Conservation (phyloP, 148 eudicot species). For the Oxyria digyna region DNA sequence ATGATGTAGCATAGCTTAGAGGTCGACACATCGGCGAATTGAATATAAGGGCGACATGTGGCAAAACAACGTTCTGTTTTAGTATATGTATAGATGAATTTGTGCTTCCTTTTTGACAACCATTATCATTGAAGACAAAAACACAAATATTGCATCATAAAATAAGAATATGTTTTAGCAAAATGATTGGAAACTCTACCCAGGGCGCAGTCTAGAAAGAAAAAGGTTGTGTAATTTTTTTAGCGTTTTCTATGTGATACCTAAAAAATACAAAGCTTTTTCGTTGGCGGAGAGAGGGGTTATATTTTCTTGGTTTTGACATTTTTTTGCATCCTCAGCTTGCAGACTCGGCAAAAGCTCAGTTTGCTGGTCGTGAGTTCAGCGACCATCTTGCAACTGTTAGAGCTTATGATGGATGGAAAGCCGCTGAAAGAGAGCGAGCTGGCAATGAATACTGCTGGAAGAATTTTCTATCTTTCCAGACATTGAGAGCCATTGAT, state of each 20-base stretch:
- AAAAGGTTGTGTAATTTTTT: background rate
- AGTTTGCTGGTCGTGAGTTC: constrained; percentile 73
- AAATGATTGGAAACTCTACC: background rate
- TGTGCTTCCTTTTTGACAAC: background rate
- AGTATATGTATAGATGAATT: too few relatives aligned
- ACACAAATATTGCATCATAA: background rate
- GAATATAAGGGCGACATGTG: too few relatives aligned
- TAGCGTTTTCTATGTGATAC: background rate
- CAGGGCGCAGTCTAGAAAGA: background rate
- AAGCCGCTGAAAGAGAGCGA: constrained; percentile 64
- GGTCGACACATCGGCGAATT: too few relatives aligned
- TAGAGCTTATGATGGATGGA: constrained; percentile 94
- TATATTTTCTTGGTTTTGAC: background rate
- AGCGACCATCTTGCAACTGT: constrained; percentile 94
- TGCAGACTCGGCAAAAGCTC: constrained; percentile 88
- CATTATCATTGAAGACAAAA: background rate
- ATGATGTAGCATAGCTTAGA: too few relatives aligned
- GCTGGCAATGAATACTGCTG: constrained; percentile 88
- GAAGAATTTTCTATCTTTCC: constrained; percentile 83
- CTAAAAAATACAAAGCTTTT: background rate
- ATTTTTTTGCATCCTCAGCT: constrained; percentile 40
- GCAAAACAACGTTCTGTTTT: too few relatives aligned
- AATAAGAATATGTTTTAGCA: background rate
- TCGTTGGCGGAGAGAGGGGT: background rate
- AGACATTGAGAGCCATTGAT: constrained; percentile 85